phyloP scores from a whole-genome alignment of 1,284 basidiomycete genomes.

The Melampsora americana region DNA sequence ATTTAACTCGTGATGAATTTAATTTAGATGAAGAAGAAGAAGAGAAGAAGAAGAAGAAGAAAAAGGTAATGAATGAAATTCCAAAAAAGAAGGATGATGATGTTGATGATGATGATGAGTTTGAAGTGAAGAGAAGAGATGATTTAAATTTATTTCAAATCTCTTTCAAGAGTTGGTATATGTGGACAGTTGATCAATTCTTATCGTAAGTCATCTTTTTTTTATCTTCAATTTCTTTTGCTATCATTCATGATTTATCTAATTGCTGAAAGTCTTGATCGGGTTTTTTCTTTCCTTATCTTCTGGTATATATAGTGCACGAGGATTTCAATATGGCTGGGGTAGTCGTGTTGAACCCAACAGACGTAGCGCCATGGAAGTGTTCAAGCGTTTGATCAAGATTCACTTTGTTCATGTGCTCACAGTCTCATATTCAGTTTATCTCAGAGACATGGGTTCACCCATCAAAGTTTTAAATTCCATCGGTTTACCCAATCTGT shows the following conservation, averaged over 20 bases:
- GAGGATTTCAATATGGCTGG: slow-evolving; percentile 33
- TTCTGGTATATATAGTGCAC: not conserved
- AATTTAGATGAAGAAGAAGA: not conserved
- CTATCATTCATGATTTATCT: not conserved
- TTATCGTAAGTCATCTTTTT: slow-evolving; percentile 12
- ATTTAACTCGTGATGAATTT: slow-evolving; percentile 12
- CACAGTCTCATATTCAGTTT: not conserved
- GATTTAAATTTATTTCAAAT: too few species aligned
- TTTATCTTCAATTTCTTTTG: not conserved
- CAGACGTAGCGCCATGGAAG: not conserved
- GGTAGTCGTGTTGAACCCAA: slow-evolving; percentile 3
- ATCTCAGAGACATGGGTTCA: slow-evolving; percentile 14
- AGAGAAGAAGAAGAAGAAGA: not conserved
- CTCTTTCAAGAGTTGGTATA: slow-evolving; percentile 4
- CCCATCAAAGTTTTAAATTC: not conserved
- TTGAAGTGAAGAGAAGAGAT: too few species aligned
- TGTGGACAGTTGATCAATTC: slow-evolving; percentile 23
- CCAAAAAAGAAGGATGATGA: not conserved
- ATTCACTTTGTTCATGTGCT: slow-evolving; percentile 5
- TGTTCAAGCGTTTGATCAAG: slow-evolving; percentile 12
- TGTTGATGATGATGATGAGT: too few species aligned
- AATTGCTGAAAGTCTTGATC: too few species aligned
- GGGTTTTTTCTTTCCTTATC: not conserved
- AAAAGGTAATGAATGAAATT: not conserved
- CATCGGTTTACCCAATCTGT: not conserved